Conservation (phyloP, 2,329 filamentous ascomycete species). For the Clarireedia monteithiana region DNA sequence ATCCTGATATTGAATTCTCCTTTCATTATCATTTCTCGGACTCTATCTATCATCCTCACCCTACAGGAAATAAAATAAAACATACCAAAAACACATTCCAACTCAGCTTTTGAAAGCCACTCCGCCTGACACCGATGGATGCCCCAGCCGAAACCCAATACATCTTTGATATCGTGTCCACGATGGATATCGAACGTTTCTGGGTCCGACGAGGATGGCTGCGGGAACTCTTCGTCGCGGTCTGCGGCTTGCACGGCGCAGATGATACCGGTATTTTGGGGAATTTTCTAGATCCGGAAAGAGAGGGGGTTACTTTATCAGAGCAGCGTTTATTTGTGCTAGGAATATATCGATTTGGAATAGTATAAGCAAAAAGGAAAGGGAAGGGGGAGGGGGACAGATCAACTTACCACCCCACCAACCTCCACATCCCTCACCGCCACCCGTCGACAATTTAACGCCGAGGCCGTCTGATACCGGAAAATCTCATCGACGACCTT, state of each 20-base stretch:
- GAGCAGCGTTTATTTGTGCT: background rate
- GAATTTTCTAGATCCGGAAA: conserved; percentile 13
- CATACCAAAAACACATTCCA: conserved; percentile 38
- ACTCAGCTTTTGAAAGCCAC: conserved; percentile 35
- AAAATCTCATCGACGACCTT: conserved; percentile 42
- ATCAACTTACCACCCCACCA: conserved; percentile 29
- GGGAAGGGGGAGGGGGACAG: background rate
- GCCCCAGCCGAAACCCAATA: conserved; percentile 40
- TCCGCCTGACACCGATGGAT: conserved; percentile 40
- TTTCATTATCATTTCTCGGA: too few relatives aligned
- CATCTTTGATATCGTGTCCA: conserved; percentile 29
- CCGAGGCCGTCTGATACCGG: conserved; percentile 40
- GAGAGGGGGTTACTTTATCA: too few relatives aligned
- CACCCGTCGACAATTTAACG: conserved; percentile 39
- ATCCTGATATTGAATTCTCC: too few relatives aligned
- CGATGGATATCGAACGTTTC: conserved; percentile 39
- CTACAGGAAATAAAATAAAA: background rate
- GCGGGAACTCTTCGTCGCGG: conserved; percentile 38
- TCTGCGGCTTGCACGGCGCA: conserved; percentile 40
- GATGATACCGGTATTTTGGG: conserved; percentile 39
- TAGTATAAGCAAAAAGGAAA: background rate
- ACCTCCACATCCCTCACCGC: conserved; percentile 40
- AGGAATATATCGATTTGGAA: background rate
- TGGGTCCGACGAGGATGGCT: conserved; percentile 21
- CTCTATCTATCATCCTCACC: background rate